Percentiles rank a stretch among this genome's conserved stretches.
Evolutionary conservation across 768 basidiomycete genomes (phyloP).

Genomic region (Dioszegia crocea): DNA sequence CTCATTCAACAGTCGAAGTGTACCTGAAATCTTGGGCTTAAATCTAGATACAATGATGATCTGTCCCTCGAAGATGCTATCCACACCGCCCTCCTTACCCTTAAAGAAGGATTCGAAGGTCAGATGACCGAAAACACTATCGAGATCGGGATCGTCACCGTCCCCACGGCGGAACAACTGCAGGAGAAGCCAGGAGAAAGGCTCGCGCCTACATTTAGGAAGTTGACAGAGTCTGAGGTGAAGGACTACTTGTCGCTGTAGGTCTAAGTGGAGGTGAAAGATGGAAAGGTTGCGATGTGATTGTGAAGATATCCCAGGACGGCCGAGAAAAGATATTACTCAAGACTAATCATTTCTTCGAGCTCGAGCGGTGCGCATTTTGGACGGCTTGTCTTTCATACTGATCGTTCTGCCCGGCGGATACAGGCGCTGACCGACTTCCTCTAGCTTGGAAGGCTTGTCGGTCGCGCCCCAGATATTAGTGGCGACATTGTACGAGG

Average conservation of each 20-base stretch:
- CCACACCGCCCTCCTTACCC: constrained; percentile 92
- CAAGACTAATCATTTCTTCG: neutral
- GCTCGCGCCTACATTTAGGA: constrained; percentile 83
- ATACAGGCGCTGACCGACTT: too few relatives aligned
- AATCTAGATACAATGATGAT: constrained; percentile 94
- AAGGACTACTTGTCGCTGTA: constrained; percentile 73
- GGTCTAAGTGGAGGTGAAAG: neutral
- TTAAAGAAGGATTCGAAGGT: constrained; percentile 99
- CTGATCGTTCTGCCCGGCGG: too few relatives aligned
- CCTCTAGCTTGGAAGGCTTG: too few relatives aligned
- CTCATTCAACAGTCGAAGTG: constrained; percentile 2
- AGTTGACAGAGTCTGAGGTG: constrained; percentile 93
- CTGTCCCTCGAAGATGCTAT: constrained; percentile 98
- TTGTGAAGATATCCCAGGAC: too few relatives aligned
- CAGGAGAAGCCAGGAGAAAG: constrained; percentile 69
- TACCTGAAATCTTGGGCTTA: too few relatives aligned
- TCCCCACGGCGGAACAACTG: constrained; percentile 64
- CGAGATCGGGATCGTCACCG: constrained; percentile 93
- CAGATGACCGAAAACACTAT: constrained; percentile 99
- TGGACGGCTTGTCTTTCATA: too few relatives aligned
- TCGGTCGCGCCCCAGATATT: too few relatives aligned
- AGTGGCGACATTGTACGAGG: too few relatives aligned
- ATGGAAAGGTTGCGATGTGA: neutral
- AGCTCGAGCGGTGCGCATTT: too few relatives aligned
- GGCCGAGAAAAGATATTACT: neutral